Base-by-base conservation (phyloP, 2,329 filamentous ascomycete genomes). In the Ophiostoma ulmi region DNA sequence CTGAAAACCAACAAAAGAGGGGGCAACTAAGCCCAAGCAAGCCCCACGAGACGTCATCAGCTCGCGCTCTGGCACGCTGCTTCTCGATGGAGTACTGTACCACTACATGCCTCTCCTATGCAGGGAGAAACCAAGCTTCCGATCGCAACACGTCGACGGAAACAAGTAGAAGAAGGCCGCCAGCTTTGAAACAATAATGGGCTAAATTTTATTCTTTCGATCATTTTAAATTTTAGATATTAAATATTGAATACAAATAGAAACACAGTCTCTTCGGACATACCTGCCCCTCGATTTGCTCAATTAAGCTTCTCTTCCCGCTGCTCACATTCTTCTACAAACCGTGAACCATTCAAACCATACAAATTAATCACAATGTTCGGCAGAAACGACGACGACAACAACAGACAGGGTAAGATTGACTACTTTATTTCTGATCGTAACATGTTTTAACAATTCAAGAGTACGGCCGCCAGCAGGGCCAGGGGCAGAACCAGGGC, bases 391-490 rank as follows among this genome's bases (percentile, higher is more conserved):
- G 48, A 70, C 48, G 61, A 63, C 64, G 64, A 55, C 8, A 65
- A 65, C 63, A 65, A 65, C 63, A 38, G 36, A 48, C 65, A 67
- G 65, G 44, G 66, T 68, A 31, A 36, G 44, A 8, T 20, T 67
- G 14, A 55, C 22, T 36, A 1, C 17, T 36, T 17, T 68, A 14
- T 20, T 22, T 6, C 1, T 22, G 31, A 31, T n/a, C 2, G 17
- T 52, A 1, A 14, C 4, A 10, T 39, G 31, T 22, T 44, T 63
- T 68, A 52, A 69, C 55, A 64, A 58, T 61, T 61, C 55, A 22
- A 58, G 65, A 67, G 65, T 44, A 48, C 65, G 69, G 63, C 72
- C 58, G 52, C 55, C 39, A 71, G 70, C 11, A 72, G 58, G 38
- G 67, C 39, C 35, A 69, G 44, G 68, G 55, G 13, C 52, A 44